Base-by-base conservation (phyloP, 805 yeast species). In the Metschnikowia peoriensis region DNA sequence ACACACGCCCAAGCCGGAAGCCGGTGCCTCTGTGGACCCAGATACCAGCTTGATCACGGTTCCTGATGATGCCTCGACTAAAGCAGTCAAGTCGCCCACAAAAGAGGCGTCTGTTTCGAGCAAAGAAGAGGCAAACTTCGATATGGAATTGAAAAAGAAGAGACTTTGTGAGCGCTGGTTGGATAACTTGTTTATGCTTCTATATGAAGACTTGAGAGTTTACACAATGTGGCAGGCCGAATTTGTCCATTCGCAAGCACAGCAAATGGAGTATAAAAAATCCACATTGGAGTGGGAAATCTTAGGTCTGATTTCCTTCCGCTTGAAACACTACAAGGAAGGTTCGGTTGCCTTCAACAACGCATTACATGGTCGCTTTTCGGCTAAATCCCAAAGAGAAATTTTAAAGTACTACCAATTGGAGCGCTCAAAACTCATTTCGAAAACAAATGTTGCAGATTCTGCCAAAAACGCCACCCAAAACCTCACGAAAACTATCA, bases 211-310 rank as follows among this genome's bases (percentile, higher is more conserved):
- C 65, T 76, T 88, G 61, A 77, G 88, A 63, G 84, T 89, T 0
- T 93, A 88, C 66, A 90, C 97, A 1, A 81, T 89, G 78, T 93
- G 97, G 94, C 92, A 91, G 66, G 91, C 97, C 0, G 97, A 94
- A 66, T 80, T 81, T 59, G 81, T 91, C 56, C 97, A 93, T 69
- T 86, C 88, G 71, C 91, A 88, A 67, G 89, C 96, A 6, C 96
- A 90, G 66, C 89, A 89, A 68, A 77, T 89, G 67, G 84, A 83
- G 41, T 88, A 86, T 67, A 83, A 82, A 61, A 91, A 89, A 65
- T 74, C 86, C 29, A 84, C 97, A 0, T 72, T 87, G 52, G 97
- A 92, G 69, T 92, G 97, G 97, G 97, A 96, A 70, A 75, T 89
- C 37, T 77, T 92, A 56, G 99, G 99, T 1, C 75, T 83, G 61